A percentile compares a stretch with the other conserved stretches of the same genome.
Conservation (phyloP, 2,329 filamentous ascomycete genomes). For the Trichophyton schoenleinii region DNA sequence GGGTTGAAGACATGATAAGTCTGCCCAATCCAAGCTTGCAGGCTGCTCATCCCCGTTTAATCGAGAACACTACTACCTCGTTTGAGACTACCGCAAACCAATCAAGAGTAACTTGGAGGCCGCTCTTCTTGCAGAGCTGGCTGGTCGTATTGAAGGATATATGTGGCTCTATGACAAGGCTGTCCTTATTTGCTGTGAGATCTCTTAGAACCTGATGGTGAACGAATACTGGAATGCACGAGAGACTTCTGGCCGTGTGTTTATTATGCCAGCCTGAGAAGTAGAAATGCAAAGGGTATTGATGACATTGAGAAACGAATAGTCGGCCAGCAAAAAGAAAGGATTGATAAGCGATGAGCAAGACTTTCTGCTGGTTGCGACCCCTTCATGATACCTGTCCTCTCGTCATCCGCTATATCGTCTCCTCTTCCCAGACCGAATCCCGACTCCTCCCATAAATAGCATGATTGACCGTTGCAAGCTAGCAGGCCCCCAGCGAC, state of each 20-base stretch:
- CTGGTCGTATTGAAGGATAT: slow-evolving; percentile 24
- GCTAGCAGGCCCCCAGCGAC: no score
- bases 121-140: slow-evolving; percentile 27
- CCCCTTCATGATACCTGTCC: slow-evolving; percentile 22
- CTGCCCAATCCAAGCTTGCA: slow-evolving; percentile 10
- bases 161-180: slow-evolving; percentile 15
- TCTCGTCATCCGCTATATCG: slow-evolving; percentile 29
- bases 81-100: slow-evolving; percentile 31
- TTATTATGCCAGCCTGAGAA: slow-evolving; percentile 24
- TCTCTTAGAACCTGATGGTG: slow-evolving; percentile 36
- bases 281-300: slow-evolving; percentile 10
- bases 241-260: slow-evolving; percentile 19
- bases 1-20: slow-evolving; percentile 12
- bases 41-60: slow-evolving; percentile 15
- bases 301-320: slow-evolving; percentile 16
- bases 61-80: slow-evolving; percentile 31
- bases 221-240: slow-evolving; percentile 27
- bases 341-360: slow-evolving; percentile 16
- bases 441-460: neutral
- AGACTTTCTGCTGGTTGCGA: slow-evolving; percentile 19
- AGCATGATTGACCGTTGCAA: no score
- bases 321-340: slow-evolving; percentile 16
- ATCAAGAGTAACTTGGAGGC: slow-evolving; percentile 30
- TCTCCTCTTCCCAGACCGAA: slow-evolving; percentile 22
- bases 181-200: slow-evolving; percentile 32